Base-by-base conservation (phyloP, 1,284 basidiomycete species). In the Ganoderma resinaceum region DNA sequence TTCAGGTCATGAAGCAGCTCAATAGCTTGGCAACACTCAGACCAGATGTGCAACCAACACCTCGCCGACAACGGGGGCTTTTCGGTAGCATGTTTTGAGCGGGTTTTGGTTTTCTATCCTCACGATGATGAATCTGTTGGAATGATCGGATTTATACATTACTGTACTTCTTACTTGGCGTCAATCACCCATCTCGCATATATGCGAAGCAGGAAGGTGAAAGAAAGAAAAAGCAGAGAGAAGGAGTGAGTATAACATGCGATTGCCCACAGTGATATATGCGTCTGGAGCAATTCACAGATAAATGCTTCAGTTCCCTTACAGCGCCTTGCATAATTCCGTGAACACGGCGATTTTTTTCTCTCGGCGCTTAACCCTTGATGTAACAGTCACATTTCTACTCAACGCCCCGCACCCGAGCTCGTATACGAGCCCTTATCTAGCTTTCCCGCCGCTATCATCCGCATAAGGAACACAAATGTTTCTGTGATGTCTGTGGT, bases 1-100 rank as follows among this genome's bases (percentile, higher is more conserved):
- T 46, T 58, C 72, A 95, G 93, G 94, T 95, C 57, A 95, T 96
- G 93, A 93, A 94, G 77, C 94, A 95, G 70, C 86, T 97, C 37
- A 95, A 95, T 76, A 91, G 93, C 72, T 81, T 97, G 43, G 94
- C 93, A 16, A 94, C 92, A 58, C 85, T 97, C 58, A 91, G 95
- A 53, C 84, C 92, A 49, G 94, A 95, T 77, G 85, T 89, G 59
- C 88, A 92, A 73, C 88, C 91, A 40, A 83, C 87, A 11, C 86
- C 89, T 38, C 87, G 92, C 65, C 85, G 92, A 71, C 85, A 90
- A 72, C 85, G 91, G 33, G 93, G 93, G 46, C 82, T 95, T 5
- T 95, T 95, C 73, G 88, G 92, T 43, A 84, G 84, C 66, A 85
- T 93, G 76, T 93, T 94, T 62, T 73, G 46, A 65, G 46, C 3